Base-by-base conservation (phyloP, 805 yeast genomes). In the Candida railenensis region DNA sequence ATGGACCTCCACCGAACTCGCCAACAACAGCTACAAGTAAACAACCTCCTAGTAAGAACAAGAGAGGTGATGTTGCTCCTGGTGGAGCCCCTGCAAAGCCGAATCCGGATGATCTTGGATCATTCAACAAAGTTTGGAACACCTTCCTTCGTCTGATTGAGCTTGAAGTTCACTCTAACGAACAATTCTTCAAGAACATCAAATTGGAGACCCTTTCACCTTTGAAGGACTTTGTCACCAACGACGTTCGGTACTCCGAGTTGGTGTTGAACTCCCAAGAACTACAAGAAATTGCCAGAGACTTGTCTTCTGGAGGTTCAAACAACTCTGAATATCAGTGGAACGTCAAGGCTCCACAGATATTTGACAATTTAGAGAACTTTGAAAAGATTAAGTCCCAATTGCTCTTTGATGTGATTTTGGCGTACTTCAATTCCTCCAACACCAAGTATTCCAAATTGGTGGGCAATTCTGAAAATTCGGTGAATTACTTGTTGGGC, bases 271-370 rank as follows among this genome's bases (percentile, higher is more conserved):
- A 60, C 63, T 76, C 69, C 5, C 69, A 64, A 62, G 70, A 72
- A 68, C 52, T 70, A 62, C 52, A 66, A 57, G 65, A 77, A 68
- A 52, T 64, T 69, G 41, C 62, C 58, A 14, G 62, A 37, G 53
- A 54, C 42, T 43, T 71, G 45, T 43, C 54, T 2, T 22, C 43
- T 2, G 44, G 49, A 4, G 30, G 16, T 3, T 42, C 43, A 25
- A 51, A 49, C 40, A 41, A 49, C 42, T 56, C 66, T 41, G 82
- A 77, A 44, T 71, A 71, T 32, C 77, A 80, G 55, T 89, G 96
- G 96, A 83, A 82, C 51, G 70, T 79, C 45, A 82, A 83, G 61
- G 92, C 94, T 2, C 92, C 96, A 2, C 81, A 77, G 46, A 80
- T 86, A 37, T 85, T 87, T 59, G 84, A 83, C 54, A 80, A 81